Percentiles rank a stretch among this genome's conserved stretches.
Conservation (phyloP, 1,284 basidiomycete genomes). For the Malassezia nana region DNA sequence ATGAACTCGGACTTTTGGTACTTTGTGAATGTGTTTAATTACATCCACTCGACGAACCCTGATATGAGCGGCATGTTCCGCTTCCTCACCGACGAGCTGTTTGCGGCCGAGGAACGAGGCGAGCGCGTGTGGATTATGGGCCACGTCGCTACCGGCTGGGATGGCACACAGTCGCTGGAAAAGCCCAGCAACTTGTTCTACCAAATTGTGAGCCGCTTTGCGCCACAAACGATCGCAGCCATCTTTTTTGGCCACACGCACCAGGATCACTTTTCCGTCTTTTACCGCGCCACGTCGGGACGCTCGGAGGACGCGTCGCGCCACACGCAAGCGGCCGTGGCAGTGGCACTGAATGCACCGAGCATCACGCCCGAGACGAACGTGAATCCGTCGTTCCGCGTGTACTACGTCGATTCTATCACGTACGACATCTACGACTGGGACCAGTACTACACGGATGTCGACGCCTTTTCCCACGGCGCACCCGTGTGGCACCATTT, state of each 20-base stretch:
- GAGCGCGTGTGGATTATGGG: slow-evolving; percentile 63
- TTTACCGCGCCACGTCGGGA: slow-evolving; percentile 65
- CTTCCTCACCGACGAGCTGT: slow-evolving; percentile 70
- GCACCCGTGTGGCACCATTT: slow-evolving; percentile 60
- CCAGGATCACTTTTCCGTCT: slow-evolving; percentile 68
- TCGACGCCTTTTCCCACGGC: slow-evolving; percentile 49
- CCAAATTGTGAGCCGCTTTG: slow-evolving; percentile 63
- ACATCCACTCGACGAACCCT: slow-evolving; percentile 62
- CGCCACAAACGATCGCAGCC: slow-evolving; percentile 65
- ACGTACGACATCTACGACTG: slow-evolving; percentile 43
- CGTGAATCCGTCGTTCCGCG: slow-evolving; percentile 65
- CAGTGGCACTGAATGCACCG: slow-evolving; percentile 56
- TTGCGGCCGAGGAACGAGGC: slow-evolving; percentile 45
- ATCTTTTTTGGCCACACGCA: slow-evolving; percentile 72
- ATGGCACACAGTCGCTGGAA: slow-evolving; percentile 56
- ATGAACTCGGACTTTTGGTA: slow-evolving; percentile 60
- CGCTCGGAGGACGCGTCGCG: not conserved
- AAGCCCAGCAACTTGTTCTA: slow-evolving; percentile 34
- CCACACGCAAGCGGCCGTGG: slow-evolving; percentile 12
- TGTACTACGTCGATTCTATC: slow-evolving; percentile 65
- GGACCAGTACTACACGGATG: slow-evolving; percentile 37
- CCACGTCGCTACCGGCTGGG: slow-evolving; percentile 67
- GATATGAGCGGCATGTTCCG: slow-evolving; percentile 66
- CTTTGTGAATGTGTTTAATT: slow-evolving; percentile 59
- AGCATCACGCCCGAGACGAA: slow-evolving; percentile 64